These are phyloP conservation scores for Misopates orontium DNA, from an alignment of 257 asterid species.

Conservation along the genomic window DNA sequence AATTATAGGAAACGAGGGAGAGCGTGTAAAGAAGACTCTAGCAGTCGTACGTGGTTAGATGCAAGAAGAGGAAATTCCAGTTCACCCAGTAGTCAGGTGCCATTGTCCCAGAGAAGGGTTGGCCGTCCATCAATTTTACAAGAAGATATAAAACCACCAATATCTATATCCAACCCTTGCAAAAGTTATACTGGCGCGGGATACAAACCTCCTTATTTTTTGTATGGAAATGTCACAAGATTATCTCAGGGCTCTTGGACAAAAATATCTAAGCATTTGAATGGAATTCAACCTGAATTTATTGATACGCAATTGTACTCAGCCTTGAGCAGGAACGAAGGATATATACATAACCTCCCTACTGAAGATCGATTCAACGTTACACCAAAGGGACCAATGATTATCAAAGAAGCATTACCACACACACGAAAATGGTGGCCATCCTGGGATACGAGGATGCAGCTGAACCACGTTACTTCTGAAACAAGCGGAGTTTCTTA, in stretches of 20 bases:
- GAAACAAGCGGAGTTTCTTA: constrained; percentile 45
- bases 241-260: constrained; percentile 66
- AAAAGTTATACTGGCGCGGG: constrained; percentile 44
- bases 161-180: constrained; percentile 45
- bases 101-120: constrained; percentile 33
- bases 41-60: constrained; percentile 39
- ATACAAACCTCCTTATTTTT: constrained; percentile 78
- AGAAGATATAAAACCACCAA: constrained; percentile 38
- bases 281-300: constrained; percentile 71
- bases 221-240: constrained; percentile 57
- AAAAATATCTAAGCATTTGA: constrained; percentile 70
- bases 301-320: constrained; percentile 53
- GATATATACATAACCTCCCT: constrained; percentile 88
- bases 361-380: constrained; percentile 55
- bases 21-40: constrained; percentile 46
- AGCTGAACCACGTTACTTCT: constrained; percentile 43
- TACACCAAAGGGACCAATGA: constrained; percentile 69
- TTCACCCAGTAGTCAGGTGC: constrained; percentile 29
- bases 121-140: constrained; percentile 34
- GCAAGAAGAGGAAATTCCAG: constrained; percentile 37
- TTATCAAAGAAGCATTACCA: constrained; percentile 69
- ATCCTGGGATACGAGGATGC: constrained; percentile 80
- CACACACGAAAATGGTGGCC: constrained; percentile 75
- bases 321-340: constrained; percentile 73
- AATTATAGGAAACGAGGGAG: constrained; percentile 57